phyloP scores from a whole-genome alignment of 371 early-diverging fungal genomes.

The Phascolomyces articulosus region DNA sequence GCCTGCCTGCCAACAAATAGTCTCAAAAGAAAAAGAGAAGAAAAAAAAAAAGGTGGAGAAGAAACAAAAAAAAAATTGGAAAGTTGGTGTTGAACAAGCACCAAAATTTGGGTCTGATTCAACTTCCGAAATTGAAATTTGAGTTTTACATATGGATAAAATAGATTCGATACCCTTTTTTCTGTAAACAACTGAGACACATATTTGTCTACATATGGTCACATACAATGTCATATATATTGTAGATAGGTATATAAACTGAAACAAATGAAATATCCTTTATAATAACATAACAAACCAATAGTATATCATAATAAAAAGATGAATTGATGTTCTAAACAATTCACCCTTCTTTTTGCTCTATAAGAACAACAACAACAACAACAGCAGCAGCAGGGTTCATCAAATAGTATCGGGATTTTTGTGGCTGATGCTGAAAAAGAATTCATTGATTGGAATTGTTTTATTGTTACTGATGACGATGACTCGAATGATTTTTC shows the following conservation, averaged over 20 bases:
- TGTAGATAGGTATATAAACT: no score
- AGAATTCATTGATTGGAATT: neutral
- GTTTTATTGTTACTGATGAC: no score
- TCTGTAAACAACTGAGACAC: neutral
- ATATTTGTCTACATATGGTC: no score
- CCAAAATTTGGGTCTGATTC: neutral
- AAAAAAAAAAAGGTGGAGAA: neutral
- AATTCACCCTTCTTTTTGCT: neutral
- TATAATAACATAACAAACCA: no score
- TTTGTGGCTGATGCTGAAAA: neutral
- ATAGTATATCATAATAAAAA: no score
- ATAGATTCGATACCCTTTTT: neutral
- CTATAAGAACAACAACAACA: neutral
- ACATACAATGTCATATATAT: no score
- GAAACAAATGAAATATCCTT: no score
- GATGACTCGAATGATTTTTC: no score
- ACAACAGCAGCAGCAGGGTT: neutral
- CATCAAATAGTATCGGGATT: neutral
- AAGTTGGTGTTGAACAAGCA: neutral
- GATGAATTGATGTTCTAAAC: no score
- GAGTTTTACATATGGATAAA: neutral
- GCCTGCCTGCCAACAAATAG: neutral
- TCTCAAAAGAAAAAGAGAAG: neutral
- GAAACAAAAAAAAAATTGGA: neutral
- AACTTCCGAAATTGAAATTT: slow-evolving; percentile 1